Conservation (phyloP, 2,329 filamentous ascomycete species). For the Akanthomyces lecanii region DNA sequence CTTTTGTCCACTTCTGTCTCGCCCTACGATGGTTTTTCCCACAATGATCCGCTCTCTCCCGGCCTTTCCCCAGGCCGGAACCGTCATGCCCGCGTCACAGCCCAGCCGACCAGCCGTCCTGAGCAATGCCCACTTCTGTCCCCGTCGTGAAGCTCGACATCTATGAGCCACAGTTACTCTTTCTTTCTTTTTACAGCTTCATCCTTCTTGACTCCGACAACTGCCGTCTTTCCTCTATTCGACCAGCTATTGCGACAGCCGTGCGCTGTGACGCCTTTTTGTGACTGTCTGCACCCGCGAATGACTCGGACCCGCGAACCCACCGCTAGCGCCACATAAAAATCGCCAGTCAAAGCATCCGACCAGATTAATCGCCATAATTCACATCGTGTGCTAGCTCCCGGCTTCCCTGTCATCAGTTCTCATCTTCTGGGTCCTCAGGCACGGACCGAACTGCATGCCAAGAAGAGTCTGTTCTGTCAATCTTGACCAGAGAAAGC, state of each 20-base stretch:
- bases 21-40: background rate
- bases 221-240: background rate
- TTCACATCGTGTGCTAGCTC: background rate
- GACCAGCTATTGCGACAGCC: background rate
- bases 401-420: background rate
- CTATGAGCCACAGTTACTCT: background rate
- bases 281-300: background rate
- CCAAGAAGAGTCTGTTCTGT: background rate
- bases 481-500: background rate
- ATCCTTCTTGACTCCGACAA: background rate
- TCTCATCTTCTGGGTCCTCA: background rate
- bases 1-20: background rate
- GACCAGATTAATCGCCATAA: background rate
- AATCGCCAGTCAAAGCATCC: background rate
- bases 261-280: background rate
- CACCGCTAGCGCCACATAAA: slow-evolving; percentile 9
- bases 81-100: background rate
- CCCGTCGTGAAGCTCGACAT: background rate
- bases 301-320: slow-evolving; percentile 7
- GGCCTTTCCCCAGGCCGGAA: background rate
- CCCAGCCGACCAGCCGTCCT: background rate
- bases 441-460: background rate
- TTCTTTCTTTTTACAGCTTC: background rate
- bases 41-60: background rate
- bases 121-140: background rate